Evolutionary conservation across 176 grass and related monocot genomes (phyloP), one percentile per base, ranked within the genome.

Genomic region (Tillandsia leiboldiana): DNA sequence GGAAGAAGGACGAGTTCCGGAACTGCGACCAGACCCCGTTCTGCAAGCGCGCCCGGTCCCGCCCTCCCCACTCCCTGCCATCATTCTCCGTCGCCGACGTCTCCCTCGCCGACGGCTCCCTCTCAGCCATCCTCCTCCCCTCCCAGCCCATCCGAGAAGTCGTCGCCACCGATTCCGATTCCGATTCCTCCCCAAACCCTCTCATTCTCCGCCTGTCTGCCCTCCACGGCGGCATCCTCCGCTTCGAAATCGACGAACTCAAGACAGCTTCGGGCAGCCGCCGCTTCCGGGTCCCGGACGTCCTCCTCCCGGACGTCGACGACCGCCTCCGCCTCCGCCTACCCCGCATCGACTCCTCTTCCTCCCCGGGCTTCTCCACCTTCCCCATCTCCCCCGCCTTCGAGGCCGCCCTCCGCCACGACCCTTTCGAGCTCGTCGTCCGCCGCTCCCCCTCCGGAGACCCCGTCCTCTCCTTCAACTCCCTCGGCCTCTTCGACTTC

Each of bases 1-100:
- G 88, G 92, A 96, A 96, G 83, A 96, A 85, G 81, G 88, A 96
- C 18, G 92, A 96, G 76, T 96, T 96, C 83, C 92, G 92, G 14
- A 75, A 77, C 76, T 96, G 92, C 86, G 81, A 77, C 53, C 83
- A 96, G 81, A 96, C 88, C 63, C 88, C 92, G 58, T 96, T 96
- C 83, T 96, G 92, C 88, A 89, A 89, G 78, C 88, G 83, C 23
- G 92, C 86, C 56, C 88, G 88, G 64, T 20, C 50, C 53, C 86
- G 81, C 69, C 49, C 76, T 29, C 88, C 88, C 27, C 88, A 89
- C 73, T 96, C 92, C 20, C 59, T 91, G 63, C 86, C 90, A n/a
- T 67, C 88, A 67, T 83, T 91, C 76, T 89, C 86, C 62, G 53
- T 79, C 49, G n/a, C 73, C 67, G 69, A 82, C 24, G 72, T 80